Percentiles rank a stretch among this genome's conserved stretches.
These are phyloP conservation scores for Pseudonitzschia pungens DNA, from an alignment of 108 stramenopile genomes.

Conservation along the genomic window DNA sequence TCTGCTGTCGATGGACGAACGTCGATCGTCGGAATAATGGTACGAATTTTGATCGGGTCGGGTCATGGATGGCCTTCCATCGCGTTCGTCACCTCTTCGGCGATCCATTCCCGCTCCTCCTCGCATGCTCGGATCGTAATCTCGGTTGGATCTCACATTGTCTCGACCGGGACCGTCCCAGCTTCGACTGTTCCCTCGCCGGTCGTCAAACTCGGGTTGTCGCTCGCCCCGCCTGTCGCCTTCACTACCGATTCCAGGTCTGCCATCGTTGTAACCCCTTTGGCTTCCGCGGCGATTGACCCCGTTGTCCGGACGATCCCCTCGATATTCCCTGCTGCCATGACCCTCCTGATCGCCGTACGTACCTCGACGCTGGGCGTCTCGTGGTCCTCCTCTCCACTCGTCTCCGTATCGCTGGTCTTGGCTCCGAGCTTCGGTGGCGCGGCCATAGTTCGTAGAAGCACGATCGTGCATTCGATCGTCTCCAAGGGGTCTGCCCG, in stretches of 20 bases:
- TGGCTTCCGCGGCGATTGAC: conserved; percentile 18
- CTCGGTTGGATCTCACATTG: not conserved
- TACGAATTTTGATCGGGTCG: not conserved
- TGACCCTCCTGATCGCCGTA: conserved; percentile 20
- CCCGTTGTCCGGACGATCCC: conserved; percentile 24
- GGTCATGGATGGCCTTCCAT: conserved; percentile 13
- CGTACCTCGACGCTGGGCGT: conserved; percentile 1
- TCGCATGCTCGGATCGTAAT: conserved; percentile 8
- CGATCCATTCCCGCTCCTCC: not conserved
- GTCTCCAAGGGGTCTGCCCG: conserved; percentile 2
- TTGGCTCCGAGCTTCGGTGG: conserved; percentile 1
- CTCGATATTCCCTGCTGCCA: conserved; percentile 14
- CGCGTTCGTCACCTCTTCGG: not conserved
- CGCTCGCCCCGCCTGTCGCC: conserved; percentile 3
- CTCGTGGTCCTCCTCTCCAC: conserved; percentile 15
- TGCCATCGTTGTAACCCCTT: conserved; percentile 18
- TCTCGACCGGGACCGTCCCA: conserved; percentile 18
- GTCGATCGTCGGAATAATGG: conserved; percentile 9
- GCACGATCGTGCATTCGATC: conserved; percentile 15
- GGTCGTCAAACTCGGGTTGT: conserved; percentile 15
- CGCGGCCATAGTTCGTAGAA: not conserved
- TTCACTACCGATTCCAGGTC: conserved; percentile 1
- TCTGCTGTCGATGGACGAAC: not conserved
- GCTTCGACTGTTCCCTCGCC: conserved; percentile 36
- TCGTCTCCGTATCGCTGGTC: conserved; percentile 14